Base-by-base conservation (phyloP, 768 basidiomycete species). In the Pholiota conissans region DNA sequence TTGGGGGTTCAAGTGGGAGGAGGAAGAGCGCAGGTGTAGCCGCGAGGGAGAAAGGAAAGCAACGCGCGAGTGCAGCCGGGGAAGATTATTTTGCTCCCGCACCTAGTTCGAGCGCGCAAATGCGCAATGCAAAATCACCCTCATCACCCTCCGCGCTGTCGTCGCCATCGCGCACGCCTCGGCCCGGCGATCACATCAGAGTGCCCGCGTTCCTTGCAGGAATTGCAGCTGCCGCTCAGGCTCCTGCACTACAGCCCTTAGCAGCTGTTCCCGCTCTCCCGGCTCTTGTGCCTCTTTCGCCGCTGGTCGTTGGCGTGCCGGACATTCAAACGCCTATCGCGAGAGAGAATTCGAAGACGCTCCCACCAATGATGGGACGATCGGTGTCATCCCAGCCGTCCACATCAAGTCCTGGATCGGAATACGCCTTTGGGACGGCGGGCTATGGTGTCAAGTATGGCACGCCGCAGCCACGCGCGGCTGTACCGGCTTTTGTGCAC, bases 111-210 rank as follows among this genome's bases (percentile, higher is more conserved):
- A 46, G 29, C 26, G 26, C 30, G 27, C 16, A 9, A 20, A 35
- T 2, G 37, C 51, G 24, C 50, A 40, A 46, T 53, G 22, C 26
- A 47, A 45, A 22, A 24, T 13, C 40, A 26, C 7, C 29, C 34
- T 0, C 47, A 35, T 18, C 29, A 30, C 14, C 24, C 22, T n/a
- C 30, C 8, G 5, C n/a, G 40, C 40, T 37, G n/a, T 42, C 53
- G 2, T 65, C 63, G 7, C 63, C 63, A 13, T 45, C 52, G 29
- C 57, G 59, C 22, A 68, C 67, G 3, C 68, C 68, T 5, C 58
- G 62, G 24, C 64, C 66, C 14, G 63, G 58, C 22, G 67, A 67
- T 29, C 53, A 59, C 27, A 47, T 57, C 48, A 35, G 30, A 24
- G 20, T 28, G 28, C 49, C 50, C 10, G 48, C 49, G 7, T 32